A percentile compares a stretch with the other conserved stretches of the same genome.
Conservation (phyloP, 2,329 filamentous ascomycete species). For the Trichoderma gracile region DNA sequence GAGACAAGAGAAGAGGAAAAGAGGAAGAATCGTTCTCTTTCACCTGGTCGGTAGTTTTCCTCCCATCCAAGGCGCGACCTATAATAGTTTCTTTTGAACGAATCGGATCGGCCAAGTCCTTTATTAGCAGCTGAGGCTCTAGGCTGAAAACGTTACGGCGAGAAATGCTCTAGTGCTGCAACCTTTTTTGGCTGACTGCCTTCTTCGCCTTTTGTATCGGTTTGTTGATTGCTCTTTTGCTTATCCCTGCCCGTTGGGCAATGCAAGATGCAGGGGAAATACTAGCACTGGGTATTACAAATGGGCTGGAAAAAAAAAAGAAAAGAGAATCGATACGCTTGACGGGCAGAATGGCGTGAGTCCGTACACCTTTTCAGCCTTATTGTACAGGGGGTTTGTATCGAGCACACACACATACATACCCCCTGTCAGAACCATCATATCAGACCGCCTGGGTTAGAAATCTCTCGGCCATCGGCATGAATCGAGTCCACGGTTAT, state of each 20-base stretch:
- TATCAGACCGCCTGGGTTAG: neutral
- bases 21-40: neutral
- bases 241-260: neutral
- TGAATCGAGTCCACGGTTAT: neutral
- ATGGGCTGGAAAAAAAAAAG: neutral
- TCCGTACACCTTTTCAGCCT: conserved; percentile 13
- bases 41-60: neutral
- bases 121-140: neutral
- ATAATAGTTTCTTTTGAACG: neutral
- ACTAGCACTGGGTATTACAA: neutral
- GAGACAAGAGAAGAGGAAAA: neutral
- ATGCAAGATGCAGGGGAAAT: neutral
- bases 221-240: neutral
- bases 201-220: neutral
- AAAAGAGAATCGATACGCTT: neutral
- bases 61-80: neutral
- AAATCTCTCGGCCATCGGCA: neutral
- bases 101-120: too few species aligned
- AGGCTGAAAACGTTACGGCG: neutral
- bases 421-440: neutral
- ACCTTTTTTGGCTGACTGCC: neutral
- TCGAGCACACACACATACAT: neutral
- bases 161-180: neutral
- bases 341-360: too few species aligned
- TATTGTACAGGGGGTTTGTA: neutral